These are phyloP conservation scores for Mycocentrospora acerina DNA, from an alignment of 2,329 filamentous ascomycete genomes.

Conservation along the genomic window DNA sequence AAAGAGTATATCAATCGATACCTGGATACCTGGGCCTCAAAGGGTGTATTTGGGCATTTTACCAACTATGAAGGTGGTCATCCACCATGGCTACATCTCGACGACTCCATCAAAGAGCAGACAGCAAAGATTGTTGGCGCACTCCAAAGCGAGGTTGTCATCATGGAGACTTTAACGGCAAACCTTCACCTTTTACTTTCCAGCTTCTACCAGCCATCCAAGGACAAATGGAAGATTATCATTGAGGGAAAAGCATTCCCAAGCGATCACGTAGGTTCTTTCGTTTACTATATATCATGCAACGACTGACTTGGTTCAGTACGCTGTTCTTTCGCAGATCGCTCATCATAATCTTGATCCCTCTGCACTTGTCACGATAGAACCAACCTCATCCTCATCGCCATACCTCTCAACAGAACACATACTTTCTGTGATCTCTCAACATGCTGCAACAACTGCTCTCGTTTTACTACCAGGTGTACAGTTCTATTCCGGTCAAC, in stretches of 20 bases:
- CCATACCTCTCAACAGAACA: constrained; percentile 69
- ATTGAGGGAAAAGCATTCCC: constrained; percentile 91
- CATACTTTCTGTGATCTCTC: constrained; percentile 72
- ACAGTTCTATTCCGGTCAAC: constrained; percentile 90
- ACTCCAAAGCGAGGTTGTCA: constrained; percentile 69
- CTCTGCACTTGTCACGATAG: constrained; percentile 72
- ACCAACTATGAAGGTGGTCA: constrained; percentile 66
- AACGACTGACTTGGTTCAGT: constrained; percentile 50
- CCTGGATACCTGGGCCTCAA: constrained; percentile 78
- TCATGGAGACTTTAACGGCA: constrained; percentile 84
- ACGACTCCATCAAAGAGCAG: constrained; percentile 69
- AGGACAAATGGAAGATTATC: constrained; percentile 72
- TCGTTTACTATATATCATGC: neutral
- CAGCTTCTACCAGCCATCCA: constrained; percentile 75
- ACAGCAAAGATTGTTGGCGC: constrained; percentile 77
- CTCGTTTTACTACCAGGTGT: constrained; percentile 81
- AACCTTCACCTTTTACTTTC: constrained; percentile 83
- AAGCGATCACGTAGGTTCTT: constrained; percentile 67
- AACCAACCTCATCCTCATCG: constrained; percentile 54
- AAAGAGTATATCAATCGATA: constrained; percentile 68
- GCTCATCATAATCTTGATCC: constrained; percentile 66
- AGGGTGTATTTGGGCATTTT: constrained; percentile 86
- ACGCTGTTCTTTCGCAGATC: constrained; percentile 81
- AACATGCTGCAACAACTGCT: constrained; percentile 71
- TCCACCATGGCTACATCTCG: constrained; percentile 74